A percentile compares a stretch with the other conserved stretches of the same genome.
These are phyloP conservation scores for Mollisia scopiformis DNA, from an alignment of 2,329 filamentous ascomycete genomes.

Conservation along the genomic window DNA sequence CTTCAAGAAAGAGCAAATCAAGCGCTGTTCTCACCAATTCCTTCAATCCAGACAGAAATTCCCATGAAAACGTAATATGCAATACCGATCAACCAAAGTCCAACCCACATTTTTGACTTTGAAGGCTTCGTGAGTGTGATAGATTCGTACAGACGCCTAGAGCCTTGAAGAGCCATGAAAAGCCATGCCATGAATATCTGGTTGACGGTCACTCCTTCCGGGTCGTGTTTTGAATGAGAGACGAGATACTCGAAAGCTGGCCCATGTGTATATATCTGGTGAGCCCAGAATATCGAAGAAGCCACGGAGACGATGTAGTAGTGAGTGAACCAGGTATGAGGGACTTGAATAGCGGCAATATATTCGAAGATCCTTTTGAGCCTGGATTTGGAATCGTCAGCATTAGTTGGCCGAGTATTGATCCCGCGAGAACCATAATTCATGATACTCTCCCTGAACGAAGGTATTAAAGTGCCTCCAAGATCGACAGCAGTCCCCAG, in stretches of 20 bases:
- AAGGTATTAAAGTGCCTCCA: constrained; percentile 32
- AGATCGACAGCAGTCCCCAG: constrained; percentile 30
- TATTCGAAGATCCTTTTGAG: constrained; percentile 17
- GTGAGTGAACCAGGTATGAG: constrained; percentile 86
- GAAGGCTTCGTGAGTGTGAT: constrained; percentile 65
- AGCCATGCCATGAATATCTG: constrained; percentile 70
- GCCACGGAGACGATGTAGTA: constrained; percentile 79
- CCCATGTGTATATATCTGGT: constrained; percentile 62
- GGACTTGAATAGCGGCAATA: constrained; percentile 54
- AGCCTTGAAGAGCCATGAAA: constrained; percentile 76
- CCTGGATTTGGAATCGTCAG: background rate
- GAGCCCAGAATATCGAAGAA: constrained; percentile 75
- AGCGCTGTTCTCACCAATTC: constrained; percentile 59
- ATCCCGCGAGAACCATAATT: constrained; percentile 35
- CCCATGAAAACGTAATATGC: constrained; percentile 76
- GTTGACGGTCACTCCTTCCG: constrained; percentile 55
- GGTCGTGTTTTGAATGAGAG: constrained; percentile 34
- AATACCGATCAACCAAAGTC: constrained; percentile 80
- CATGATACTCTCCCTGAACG: constrained; percentile 34
- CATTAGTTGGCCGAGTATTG: constrained; percentile 7
- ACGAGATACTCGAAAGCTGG: constrained; percentile 52
- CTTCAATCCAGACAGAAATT: constrained; percentile 84
- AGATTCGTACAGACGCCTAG: constrained; percentile 77
- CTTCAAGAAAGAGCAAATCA: background rate
- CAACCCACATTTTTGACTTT: constrained; percentile 77